Conservation (phyloP, 495 filamentous ascomycete species). For the Penicillium tannophilum region DNA sequence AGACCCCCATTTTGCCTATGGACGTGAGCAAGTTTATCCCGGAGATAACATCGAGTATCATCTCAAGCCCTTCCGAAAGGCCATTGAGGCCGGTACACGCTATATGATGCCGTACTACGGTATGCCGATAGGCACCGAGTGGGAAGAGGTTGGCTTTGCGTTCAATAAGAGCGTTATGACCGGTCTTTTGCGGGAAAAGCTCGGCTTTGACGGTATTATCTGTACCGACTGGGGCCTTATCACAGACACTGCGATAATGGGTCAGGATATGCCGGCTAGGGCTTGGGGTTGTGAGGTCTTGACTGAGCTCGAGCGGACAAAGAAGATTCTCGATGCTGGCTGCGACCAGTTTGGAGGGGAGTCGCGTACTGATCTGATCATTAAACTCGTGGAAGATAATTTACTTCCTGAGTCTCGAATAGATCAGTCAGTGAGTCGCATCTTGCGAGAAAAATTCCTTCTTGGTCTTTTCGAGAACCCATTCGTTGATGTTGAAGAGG, state of each 20-base stretch:
- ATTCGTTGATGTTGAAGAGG: slow-evolving; percentile 34
- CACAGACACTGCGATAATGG: background rate
- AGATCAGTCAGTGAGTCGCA: slow-evolving; percentile 13
- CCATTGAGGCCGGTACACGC: slow-evolving; percentile 32
- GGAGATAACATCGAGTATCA: slow-evolving; percentile 39
- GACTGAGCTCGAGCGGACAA: slow-evolving; percentile 16
- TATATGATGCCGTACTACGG: slow-evolving; percentile 40
- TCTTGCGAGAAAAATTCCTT: slow-evolving; percentile 18
- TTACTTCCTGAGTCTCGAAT: slow-evolving; percentile 10
- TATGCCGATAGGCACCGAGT: slow-evolving; percentile 13
- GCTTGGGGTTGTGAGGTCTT: background rate
- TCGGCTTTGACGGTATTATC: slow-evolving; percentile 41
- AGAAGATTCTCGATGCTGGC: slow-evolving; percentile 33
- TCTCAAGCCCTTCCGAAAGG: slow-evolving; percentile 1
- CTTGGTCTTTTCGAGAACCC: slow-evolving; percentile 21
- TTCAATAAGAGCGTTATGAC: slow-evolving; percentile 31
- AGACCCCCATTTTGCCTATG: slow-evolving; percentile 41
- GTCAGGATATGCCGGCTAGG: background rate
- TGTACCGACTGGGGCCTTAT: slow-evolving; percentile 41
- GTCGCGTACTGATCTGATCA: slow-evolving; percentile 33
- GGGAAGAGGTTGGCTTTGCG: slow-evolving; percentile 32
- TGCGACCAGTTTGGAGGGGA: slow-evolving; percentile 45
- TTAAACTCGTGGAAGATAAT: slow-evolving; percentile 10
- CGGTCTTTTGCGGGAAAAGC: slow-evolving; percentile 32
- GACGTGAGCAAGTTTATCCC: slow-evolving; percentile 37